Conservation (phyloP, 441 rosid species). For the Bruguiera hainesii region DNA sequence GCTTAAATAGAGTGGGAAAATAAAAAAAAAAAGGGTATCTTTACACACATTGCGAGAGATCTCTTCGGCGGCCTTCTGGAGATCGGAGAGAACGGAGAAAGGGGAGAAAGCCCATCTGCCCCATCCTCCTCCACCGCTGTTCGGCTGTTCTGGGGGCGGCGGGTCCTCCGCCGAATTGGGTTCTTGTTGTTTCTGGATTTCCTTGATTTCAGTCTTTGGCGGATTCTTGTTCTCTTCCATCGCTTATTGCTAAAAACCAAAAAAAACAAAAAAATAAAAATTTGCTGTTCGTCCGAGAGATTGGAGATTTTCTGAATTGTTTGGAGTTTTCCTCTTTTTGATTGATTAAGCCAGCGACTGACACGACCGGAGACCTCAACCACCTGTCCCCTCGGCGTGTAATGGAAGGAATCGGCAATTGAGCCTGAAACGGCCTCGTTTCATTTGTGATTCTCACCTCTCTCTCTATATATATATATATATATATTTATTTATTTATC, state of each 20-base stretch:
- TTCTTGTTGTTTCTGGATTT: constrained; percentile 26
- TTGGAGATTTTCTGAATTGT: background rate
- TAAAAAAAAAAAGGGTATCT: constrained; percentile 4
- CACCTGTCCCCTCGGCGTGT: too few species aligned
- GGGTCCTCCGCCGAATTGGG: constrained; percentile 8
- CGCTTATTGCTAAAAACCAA: background rate
- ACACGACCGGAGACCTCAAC: too few species aligned
- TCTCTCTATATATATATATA: too few species aligned
- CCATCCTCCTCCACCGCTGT: constrained; percentile 51
- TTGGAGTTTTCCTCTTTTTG: too few species aligned
- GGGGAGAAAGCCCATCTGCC: constrained; percentile 94
- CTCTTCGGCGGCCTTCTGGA: constrained; percentile 94
- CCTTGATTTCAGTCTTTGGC: constrained; percentile 7
- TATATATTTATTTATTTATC: too few species aligned
- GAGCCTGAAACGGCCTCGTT: too few species aligned
- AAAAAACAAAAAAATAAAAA: too few species aligned
- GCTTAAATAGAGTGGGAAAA: background rate
- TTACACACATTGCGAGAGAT: constrained; percentile 77
- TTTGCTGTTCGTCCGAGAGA: background rate
- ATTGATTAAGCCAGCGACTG: too few species aligned
- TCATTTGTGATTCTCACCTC: too few species aligned
- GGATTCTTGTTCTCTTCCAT: constrained; percentile 38
- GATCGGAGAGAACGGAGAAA: constrained; percentile 74
- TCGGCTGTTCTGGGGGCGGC: constrained; percentile 17
- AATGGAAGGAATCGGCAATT: too few species aligned